These are phyloP conservation scores for Luffa acutangula DNA, from an alignment of 306 rosid genomes.

Conservation along the genomic window DNA sequence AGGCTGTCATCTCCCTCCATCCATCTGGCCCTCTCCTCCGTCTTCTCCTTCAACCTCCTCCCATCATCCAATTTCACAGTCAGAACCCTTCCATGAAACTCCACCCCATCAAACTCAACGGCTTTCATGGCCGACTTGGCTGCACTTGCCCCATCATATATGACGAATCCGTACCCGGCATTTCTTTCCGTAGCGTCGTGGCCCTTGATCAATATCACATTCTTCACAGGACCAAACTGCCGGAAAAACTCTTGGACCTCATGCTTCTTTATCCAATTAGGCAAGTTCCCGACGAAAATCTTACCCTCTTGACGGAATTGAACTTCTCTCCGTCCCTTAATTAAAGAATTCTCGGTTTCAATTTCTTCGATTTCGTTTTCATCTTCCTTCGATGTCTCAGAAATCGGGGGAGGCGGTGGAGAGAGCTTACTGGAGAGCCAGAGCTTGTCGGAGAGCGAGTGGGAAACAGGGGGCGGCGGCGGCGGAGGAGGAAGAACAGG, in stretches of 20 bases:
- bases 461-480: neutral
- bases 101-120: conserved; percentile 85
- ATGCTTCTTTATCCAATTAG: conserved; percentile 64
- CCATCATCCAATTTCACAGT: conserved; percentile 85
- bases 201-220: conserved; percentile 66
- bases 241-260: conserved; percentile 67
- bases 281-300: conserved; percentile 79
- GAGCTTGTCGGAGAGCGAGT: conserved; percentile 51
- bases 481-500: conserved; percentile 6
- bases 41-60: conserved; percentile 51
- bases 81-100: conserved; percentile 72
- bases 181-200: conserved; percentile 41
- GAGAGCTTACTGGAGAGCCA: conserved; percentile 87
- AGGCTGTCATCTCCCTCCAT: conserved; percentile 36
- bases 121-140: conserved; percentile 64
- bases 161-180: conserved; percentile 72
- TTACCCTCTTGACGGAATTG: conserved; percentile 70
- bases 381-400: neutral
- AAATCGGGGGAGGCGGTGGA: conserved; percentile 24
- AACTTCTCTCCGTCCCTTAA: neutral
- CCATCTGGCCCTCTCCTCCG: conserved; percentile 48
- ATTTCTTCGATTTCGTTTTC: neutral
- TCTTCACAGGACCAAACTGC: conserved; percentile 68
- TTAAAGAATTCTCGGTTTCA: conserved; percentile 8
- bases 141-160: conserved; percentile 39